A percentile compares a stretch with the other conserved stretches of the same genome.
Evolutionary conservation across 164 flowering plant species (phyloP).

Genomic region (Kalanchoe fedtschenkoi): DNA sequence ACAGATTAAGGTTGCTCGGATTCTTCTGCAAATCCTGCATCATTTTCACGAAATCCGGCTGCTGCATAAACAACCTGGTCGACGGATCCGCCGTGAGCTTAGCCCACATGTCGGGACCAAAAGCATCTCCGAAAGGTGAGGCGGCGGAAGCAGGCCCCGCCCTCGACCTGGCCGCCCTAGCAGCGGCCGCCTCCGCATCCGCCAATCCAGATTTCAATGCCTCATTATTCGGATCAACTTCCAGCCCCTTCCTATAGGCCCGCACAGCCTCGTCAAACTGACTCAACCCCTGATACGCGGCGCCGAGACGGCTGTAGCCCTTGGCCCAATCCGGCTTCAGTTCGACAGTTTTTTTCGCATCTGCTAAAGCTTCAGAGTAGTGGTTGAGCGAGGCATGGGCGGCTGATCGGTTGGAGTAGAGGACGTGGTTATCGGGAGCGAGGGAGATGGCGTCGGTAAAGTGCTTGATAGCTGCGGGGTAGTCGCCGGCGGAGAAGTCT

Average conservation of each 20-base stretch:
- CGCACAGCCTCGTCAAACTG: slow-evolving; percentile 45
- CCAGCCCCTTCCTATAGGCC: slow-evolving; percentile 72
- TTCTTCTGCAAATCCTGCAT: slow-evolving; percentile 83
- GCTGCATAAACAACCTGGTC: slow-evolving; percentile 54
- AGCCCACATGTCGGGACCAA: slow-evolving; percentile 91
- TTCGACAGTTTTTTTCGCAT: slow-evolving; percentile 80
- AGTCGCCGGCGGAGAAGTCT: slow-evolving; percentile 75
- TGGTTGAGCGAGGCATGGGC: slow-evolving; percentile 70
- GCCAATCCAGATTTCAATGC: slow-evolving; percentile 68
- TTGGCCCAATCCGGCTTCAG: slow-evolving; percentile 86
- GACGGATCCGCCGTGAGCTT: slow-evolving; percentile 78
- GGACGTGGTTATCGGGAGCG: slow-evolving; percentile 84
- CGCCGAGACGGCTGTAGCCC: slow-evolving; percentile 89
- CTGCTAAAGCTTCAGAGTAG: slow-evolving; percentile 55
- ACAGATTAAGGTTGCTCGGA: slow-evolving; percentile 60
- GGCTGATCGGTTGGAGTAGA: slow-evolving; percentile 96
- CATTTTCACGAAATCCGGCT: slow-evolving; percentile 81
- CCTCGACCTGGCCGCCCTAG: slow-evolving; percentile 14
- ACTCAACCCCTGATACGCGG: slow-evolving; percentile 59
- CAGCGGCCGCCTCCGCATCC: slow-evolving; percentile 54
- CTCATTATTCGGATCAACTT: slow-evolving; percentile 73
- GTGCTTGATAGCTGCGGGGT: slow-evolving; percentile 51
- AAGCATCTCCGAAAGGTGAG: slow-evolving; percentile 63
- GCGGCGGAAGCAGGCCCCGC: slow-evolving; percentile 15
- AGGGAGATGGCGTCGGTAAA: slow-evolving; percentile 77